These are phyloP conservation scores for Mycena galopus DNA, from an alignment of 768 basidiomycete species.

Conservation along the genomic window DNA sequence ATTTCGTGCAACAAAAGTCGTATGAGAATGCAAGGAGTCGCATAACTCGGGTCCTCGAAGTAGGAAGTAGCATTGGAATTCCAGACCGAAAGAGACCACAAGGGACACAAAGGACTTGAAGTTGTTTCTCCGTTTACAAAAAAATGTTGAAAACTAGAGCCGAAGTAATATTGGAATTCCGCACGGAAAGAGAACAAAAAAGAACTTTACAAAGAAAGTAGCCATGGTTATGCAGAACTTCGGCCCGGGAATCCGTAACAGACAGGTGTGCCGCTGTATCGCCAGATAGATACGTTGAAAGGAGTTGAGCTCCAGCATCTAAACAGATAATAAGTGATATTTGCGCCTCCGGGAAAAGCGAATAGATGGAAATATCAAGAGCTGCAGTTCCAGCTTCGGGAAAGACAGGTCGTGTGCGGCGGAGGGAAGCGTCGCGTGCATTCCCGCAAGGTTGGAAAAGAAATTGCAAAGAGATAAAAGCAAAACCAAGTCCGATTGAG, in stretches of 20 bases:
- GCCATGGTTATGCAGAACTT: too few relatives aligned
- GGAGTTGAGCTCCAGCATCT: background rate
- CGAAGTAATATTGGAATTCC: too few relatives aligned
- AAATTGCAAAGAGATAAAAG: background rate
- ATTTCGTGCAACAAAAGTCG: too few relatives aligned
- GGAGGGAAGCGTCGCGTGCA: background rate
- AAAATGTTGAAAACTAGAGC: too few relatives aligned
- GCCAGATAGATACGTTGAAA: background rate
- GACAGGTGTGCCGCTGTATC: background rate
- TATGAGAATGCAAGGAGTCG: too few relatives aligned
- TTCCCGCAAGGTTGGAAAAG: background rate
- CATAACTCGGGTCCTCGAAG: too few relatives aligned
- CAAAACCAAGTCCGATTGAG: background rate
- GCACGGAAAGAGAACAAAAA: too few relatives aligned
- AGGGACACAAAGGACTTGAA: too few relatives aligned
- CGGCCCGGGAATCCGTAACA: background rate
- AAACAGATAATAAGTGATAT: background rate
- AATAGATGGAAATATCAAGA: background rate
- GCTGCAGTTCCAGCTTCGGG: background rate
- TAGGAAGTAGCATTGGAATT: too few relatives aligned
- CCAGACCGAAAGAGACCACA: too few relatives aligned
- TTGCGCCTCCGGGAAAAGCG: background rate
- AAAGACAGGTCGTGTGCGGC: background rate
- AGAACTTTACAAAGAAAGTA: too few relatives aligned
- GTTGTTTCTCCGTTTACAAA: too few relatives aligned